Conservation (phyloP, 1,284 basidiomycete species). For the Leccinum brunneo-olivaceum region DNA sequence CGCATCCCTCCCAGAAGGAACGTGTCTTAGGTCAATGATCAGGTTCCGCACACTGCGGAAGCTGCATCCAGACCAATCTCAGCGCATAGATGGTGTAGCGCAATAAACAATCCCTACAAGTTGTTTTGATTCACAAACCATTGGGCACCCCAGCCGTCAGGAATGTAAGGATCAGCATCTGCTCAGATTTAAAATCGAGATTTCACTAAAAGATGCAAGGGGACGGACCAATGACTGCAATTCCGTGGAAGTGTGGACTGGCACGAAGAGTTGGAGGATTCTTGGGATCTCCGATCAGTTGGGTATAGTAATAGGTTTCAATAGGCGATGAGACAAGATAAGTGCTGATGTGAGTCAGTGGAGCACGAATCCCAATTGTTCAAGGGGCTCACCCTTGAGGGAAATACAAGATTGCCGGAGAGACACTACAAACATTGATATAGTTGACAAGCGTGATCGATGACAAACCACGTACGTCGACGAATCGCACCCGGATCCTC, state of each 20-base stretch:
- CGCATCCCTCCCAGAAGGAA: conserved; percentile 44
- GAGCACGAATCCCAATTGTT: not conserved
- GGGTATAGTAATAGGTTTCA: conserved; percentile 46
- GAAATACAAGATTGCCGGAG: conserved; percentile 28
- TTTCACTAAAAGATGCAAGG: not conserved
- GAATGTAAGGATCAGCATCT: conserved; percentile 44
- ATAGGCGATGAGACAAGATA: conserved; percentile 47
- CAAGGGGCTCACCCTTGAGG: conserved; percentile 17
- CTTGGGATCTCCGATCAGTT: conserved; percentile 43
- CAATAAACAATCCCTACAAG: conserved; percentile 28
- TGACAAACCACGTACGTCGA: conserved; percentile 18
- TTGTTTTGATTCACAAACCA: conserved; percentile 49
- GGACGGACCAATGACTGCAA: conserved; percentile 44
- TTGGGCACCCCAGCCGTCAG: conserved; percentile 30
- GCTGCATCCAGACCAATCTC: conserved; percentile 13
- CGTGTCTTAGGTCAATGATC: conserved; percentile 41
- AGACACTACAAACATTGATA: conserved; percentile 14
- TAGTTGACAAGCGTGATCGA: not conserved
- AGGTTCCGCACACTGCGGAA: conserved; percentile 45
- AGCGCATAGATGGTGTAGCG: not conserved
- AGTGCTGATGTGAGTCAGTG: conserved; percentile 21
- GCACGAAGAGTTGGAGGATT: conserved; percentile 44
- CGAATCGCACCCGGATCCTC: conserved; percentile 5
- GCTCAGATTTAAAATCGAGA: conserved; percentile 5
- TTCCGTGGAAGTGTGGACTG: conserved; percentile 39